A percentile compares a stretch with the other conserved stretches of the same genome.
Conservation (phyloP, 2,329 filamentous ascomycete species). For the Diplocarpon mali region DNA sequence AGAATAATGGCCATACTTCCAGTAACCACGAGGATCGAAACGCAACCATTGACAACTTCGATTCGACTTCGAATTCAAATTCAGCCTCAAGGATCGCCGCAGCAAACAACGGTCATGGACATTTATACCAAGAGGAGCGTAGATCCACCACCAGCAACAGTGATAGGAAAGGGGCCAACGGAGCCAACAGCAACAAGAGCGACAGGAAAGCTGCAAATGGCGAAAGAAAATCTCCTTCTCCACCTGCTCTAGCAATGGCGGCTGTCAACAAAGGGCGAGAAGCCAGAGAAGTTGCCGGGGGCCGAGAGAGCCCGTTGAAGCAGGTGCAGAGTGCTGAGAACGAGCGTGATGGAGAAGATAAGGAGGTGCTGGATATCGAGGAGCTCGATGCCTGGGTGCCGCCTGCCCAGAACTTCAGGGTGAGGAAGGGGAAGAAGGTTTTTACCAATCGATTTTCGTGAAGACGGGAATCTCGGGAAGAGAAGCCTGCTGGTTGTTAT, state of each 20-base stretch:
- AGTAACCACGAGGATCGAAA: too few species aligned
- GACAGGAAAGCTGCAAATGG: neutral
- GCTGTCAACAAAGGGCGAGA: neutral
- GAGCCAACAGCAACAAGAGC: neutral
- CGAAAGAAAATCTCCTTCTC: slow-evolving; percentile 1
- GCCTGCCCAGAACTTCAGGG: slow-evolving; percentile 6
- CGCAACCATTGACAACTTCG: too few species aligned
- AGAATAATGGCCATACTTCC: too few species aligned
- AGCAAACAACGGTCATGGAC: too few species aligned
- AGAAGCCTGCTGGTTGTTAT: neutral
- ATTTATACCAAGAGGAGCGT: too few species aligned
- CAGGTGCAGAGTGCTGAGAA: neutral
- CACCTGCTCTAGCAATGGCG: neutral
- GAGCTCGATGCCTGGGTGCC: slow-evolving; percentile 1
- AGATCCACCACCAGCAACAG: neutral
- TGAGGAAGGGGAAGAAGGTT: slow-evolving; percentile 14
- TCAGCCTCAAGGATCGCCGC: too few species aligned
- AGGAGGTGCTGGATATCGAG: slow-evolving; percentile 4
- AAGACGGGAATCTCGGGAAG: neutral
- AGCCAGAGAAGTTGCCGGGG: neutral
- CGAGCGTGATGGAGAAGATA: neutral
- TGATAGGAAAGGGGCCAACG: neutral
- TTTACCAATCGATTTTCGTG: slow-evolving; percentile 12
- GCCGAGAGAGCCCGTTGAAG: slow-evolving; percentile 2
- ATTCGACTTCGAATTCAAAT: too few species aligned